Conservation (phyloP, 495 filamentous ascomycete genomes). For the Achaetomiella virescens region DNA sequence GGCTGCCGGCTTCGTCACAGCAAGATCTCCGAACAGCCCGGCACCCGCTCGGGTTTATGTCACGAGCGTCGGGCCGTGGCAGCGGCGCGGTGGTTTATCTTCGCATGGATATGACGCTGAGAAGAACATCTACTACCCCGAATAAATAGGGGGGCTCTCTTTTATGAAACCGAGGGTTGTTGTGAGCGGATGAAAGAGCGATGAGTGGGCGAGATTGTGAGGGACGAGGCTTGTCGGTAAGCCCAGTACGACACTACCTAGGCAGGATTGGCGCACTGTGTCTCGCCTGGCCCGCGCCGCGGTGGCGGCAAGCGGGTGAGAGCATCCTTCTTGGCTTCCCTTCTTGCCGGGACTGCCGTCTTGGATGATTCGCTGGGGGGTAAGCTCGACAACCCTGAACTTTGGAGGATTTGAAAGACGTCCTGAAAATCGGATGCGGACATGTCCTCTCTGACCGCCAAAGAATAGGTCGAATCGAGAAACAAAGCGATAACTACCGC, state of each 20-base stretch:
- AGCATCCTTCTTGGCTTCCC: conserved; percentile 1
- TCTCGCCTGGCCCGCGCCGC: not conserved
- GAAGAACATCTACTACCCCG: not conserved
- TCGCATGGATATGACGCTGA: not conserved
- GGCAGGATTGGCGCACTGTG: not conserved
- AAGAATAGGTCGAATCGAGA: too few species aligned
- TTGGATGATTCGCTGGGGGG: not conserved
- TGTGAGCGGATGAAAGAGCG: not conserved
- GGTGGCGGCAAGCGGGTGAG: conserved; percentile 6
- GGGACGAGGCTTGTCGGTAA: conserved; percentile 6
- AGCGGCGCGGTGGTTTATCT: not conserved
- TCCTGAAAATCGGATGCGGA: too few species aligned
- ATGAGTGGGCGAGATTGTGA: conserved; percentile 2
- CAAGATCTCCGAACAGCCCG: not conserved
- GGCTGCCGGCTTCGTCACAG: not conserved
- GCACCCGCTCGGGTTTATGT: not conserved
- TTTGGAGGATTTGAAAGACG: not conserved
- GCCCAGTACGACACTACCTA: not conserved
- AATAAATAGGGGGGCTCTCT: not conserved
- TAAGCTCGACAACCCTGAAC: not conserved
- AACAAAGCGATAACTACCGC: too few species aligned
- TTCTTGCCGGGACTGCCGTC: not conserved
- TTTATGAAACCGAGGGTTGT: not conserved
- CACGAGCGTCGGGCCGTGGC: not conserved
- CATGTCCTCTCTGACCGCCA: too few species aligned